These are phyloP conservation scores for Tulasnella sp. DNA, from an alignment of 768 basidiomycete genomes.

Conservation along the genomic window DNA sequence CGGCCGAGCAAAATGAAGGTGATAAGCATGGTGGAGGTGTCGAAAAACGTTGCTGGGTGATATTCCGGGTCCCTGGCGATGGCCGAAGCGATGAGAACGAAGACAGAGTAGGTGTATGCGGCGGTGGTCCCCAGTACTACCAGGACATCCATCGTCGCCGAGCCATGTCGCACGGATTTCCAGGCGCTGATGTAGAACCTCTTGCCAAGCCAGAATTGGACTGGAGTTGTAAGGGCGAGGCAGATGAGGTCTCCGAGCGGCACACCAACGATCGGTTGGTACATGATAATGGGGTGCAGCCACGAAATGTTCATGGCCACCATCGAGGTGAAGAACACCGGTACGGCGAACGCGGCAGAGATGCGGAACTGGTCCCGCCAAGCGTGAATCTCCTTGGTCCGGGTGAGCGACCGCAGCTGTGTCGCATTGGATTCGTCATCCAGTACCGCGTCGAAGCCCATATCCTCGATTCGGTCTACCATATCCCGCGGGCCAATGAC, in stretches of 20 bases:
- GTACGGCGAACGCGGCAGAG: slow-evolving; percentile 74
- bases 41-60: slow-evolving; percentile 89
- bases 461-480: slow-evolving; percentile 80
- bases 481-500: slow-evolving; percentile 79
- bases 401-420: slow-evolving; percentile 78
- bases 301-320: slow-evolving; percentile 64
- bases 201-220: slow-evolving; percentile 86
- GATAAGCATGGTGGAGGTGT: slow-evolving; percentile 98
- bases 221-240: slow-evolving; percentile 76
- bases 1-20: slow-evolving; percentile 95
- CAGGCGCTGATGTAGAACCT: slow-evolving; percentile 87
- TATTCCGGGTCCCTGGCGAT: slow-evolving; percentile 62
- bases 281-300: slow-evolving; percentile 51
- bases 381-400: slow-evolving; percentile 86
- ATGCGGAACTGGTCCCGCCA: slow-evolving; percentile 78
- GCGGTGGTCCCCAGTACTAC: slow-evolving; percentile 93
- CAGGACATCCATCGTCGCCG: slow-evolving; percentile 97
- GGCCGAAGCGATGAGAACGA: slow-evolving; percentile 61
- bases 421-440: slow-evolving; percentile 75
- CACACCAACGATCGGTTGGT: slow-evolving; percentile 58
- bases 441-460: slow-evolving; percentile 87
- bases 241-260: slow-evolving; percentile 79
- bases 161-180: slow-evolving; percentile 83
- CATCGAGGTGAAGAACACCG: slow-evolving; percentile 94
- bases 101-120: slow-evolving; percentile 85